These are phyloP conservation scores for Hypomyces rosellus DNA, from an alignment of 2,329 filamentous ascomycete species.

Conservation along the genomic window DNA sequence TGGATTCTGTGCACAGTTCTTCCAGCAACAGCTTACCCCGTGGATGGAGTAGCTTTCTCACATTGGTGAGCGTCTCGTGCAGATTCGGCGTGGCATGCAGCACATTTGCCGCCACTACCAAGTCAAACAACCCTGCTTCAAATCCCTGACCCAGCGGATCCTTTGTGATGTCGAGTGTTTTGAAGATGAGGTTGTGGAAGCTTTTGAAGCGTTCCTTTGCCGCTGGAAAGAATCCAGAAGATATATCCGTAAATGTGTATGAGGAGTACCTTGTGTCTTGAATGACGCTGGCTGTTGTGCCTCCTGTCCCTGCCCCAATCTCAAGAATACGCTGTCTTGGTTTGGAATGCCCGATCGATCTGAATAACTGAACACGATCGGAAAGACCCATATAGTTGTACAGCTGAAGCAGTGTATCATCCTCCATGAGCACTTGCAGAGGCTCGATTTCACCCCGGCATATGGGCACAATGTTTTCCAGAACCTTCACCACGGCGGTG, in stretches of 20 bases:
- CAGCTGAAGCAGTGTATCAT: too few relatives aligned
- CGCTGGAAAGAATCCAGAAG: slow-evolving; percentile 15
- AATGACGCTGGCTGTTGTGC: slow-evolving; percentile 18
- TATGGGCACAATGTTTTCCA: background rate
- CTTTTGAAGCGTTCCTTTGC: slow-evolving; percentile 17
- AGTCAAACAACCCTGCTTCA: slow-evolving; percentile 4
- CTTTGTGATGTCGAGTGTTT: slow-evolving; percentile 20
- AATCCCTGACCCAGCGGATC: slow-evolving; percentile 9
- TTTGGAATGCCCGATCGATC: slow-evolving; percentile 2
- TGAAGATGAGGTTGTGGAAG: slow-evolving; percentile 10
- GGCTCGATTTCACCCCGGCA: too few relatives aligned
- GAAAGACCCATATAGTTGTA: too few relatives aligned
- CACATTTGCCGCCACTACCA: slow-evolving; percentile 10
- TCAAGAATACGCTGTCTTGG: slow-evolving; percentile 13
- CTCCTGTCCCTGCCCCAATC: slow-evolving; percentile 36
- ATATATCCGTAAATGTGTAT: slow-evolving; percentile 22
- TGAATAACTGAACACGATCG: background rate
- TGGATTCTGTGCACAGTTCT: background rate
- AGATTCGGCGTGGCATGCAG: background rate
- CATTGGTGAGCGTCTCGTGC: background rate
- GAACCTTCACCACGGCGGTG: background rate
- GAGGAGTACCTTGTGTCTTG: slow-evolving; percentile 1
- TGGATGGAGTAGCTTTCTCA: slow-evolving; percentile 1
- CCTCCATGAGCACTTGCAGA: too few relatives aligned
- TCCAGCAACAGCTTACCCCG: slow-evolving; percentile 1